Base-by-base conservation (phyloP, 768 basidiomycete genomes). In the Dioszegia aurantiaca region DNA sequence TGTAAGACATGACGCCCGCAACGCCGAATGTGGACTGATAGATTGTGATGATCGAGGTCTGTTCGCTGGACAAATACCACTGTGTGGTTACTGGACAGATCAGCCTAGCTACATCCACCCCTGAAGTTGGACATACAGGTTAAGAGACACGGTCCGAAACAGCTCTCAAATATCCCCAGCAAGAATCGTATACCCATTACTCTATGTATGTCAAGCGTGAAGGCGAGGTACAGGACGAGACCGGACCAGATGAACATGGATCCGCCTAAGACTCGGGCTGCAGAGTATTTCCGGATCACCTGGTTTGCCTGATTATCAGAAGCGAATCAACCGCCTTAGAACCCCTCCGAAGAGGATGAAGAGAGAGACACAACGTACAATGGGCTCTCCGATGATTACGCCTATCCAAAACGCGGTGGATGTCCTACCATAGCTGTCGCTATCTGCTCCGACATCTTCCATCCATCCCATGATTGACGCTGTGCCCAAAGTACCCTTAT, bases 11-110 rank as follows among this genome's bases (percentile, higher is more conserved):
- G 36, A 53, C 44, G n/a, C 46, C 54, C 4, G 40, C 43, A 1
- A 48, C 40, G 6, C 55, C 61, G 9, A 61, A 44, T 53, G 61
- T 65, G 2, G 44, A 42, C 31, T 65, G 64, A 58, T 57, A 62
- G 36, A 59, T 31, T 2, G 64, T 43, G 6, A 47, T 52, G 54
- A 62, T 27, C 4, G 55, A 43, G 0, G 58, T 41, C 44, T 65
- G 64, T 40, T 65, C 64, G 5, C 11, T 30, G 3, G 31, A 51
- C 27, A 40, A 36, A 31, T 53, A 65, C 61, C 61, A 65, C 43
- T 65, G 64, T 3, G 59, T 63, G n/a, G 64, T 59, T 43, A 65
- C 62, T 83, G 81, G 21, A 81, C 55, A 1, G 78, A 81, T 64
- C 82, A 80, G 47, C 65, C 75, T 79, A 61, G 39, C 23, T 62